Percentiles rank a stretch among this genome's conserved stretches.
These are phyloP conservation scores for Aaosphaeria pasadenensis DNA, from an alignment of 2,329 filamentous ascomycete genomes.

Conservation along the genomic window DNA sequence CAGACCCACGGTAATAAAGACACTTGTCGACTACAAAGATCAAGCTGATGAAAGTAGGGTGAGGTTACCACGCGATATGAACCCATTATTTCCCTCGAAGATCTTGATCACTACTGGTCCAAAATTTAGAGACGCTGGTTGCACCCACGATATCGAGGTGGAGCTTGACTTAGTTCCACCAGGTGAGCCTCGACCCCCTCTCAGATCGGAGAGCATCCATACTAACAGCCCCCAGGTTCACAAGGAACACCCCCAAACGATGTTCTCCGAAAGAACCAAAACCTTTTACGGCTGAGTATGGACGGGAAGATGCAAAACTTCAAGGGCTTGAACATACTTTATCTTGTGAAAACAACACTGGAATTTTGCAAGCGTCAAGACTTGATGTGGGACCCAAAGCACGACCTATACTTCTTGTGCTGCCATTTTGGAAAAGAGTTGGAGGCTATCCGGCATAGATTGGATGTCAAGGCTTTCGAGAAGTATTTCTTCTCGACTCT, in stretches of 20 bases:
- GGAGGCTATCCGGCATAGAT: slow-evolving; percentile 15
- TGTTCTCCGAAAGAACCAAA: slow-evolving; percentile 18
- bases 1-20: slow-evolving; percentile 20
- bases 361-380: slow-evolving; percentile 21
- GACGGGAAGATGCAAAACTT: slow-evolving; percentile 21
- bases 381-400: slow-evolving; percentile 26
- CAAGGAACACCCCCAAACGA: slow-evolving; percentile 25
- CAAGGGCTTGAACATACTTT: slow-evolving; percentile 28
- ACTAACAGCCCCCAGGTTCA: slow-evolving; percentile 17
- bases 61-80: slow-evolving; percentile 26
- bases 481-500: slow-evolving; percentile 24
- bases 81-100: slow-evolving; percentile 26
- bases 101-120: slow-evolving; percentile 30
- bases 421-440: slow-evolving; percentile 22
- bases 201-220: neutral
- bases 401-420: slow-evolving; percentile 28
- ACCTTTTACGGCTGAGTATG: slow-evolving; percentile 20
- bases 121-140: slow-evolving; percentile 23
- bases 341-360: slow-evolving; percentile 24
- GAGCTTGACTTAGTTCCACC: slow-evolving; percentile 30
- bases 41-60: slow-evolving; percentile 19
- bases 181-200: slow-evolving; percentile 11
- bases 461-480: slow-evolving; percentile 20
- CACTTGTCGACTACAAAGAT: neutral
- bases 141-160: slow-evolving; percentile 21